A percentile compares a stretch with the other conserved stretches of the same genome.
These are phyloP conservation scores for Colletotrichum aenigma DNA, from an alignment of 2,329 filamentous ascomycete species.

Conservation along the genomic window DNA sequence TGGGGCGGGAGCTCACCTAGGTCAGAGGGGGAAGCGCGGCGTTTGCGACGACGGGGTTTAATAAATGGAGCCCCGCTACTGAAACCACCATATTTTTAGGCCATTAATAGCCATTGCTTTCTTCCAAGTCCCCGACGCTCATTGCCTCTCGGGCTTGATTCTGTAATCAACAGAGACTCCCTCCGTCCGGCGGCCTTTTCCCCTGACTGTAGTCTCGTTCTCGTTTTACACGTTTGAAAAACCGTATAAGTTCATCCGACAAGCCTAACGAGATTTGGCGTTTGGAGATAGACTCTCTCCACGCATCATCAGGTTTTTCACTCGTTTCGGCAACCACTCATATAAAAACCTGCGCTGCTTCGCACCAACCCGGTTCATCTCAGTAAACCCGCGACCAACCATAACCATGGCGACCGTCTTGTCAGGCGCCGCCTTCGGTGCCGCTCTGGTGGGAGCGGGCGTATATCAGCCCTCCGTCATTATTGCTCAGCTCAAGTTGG, in stretches of 20 bases:
- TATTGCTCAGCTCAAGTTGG: slow-evolving; percentile 62
- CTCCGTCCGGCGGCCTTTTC: background rate
- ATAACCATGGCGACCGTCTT: slow-evolving; percentile 35
- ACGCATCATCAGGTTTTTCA: background rate
- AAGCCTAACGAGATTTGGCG: background rate
- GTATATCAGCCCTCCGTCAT: slow-evolving; percentile 66
- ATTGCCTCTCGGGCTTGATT: background rate
- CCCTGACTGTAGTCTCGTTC: no score
- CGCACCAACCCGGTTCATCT: background rate
- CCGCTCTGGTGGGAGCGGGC: slow-evolving; percentile 63
- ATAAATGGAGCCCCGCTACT: slow-evolving; percentile 14
- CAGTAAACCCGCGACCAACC: background rate
- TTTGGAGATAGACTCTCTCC: background rate
- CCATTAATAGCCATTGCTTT: background rate
- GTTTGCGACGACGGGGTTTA: background rate
- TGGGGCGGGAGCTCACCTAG: background rate
- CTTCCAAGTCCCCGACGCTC: background rate
- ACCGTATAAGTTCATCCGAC: background rate
- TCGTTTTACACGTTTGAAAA: background rate
- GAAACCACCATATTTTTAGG: background rate
- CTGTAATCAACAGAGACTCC: background rate
- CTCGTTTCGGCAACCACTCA: background rate
- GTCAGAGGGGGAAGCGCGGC: background rate
- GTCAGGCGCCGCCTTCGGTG: slow-evolving; percentile 65
- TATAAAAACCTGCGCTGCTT: background rate